Conservation (phyloP, 2,329 filamentous ascomycete genomes). For the Fusarium drepaniforme region DNA sequence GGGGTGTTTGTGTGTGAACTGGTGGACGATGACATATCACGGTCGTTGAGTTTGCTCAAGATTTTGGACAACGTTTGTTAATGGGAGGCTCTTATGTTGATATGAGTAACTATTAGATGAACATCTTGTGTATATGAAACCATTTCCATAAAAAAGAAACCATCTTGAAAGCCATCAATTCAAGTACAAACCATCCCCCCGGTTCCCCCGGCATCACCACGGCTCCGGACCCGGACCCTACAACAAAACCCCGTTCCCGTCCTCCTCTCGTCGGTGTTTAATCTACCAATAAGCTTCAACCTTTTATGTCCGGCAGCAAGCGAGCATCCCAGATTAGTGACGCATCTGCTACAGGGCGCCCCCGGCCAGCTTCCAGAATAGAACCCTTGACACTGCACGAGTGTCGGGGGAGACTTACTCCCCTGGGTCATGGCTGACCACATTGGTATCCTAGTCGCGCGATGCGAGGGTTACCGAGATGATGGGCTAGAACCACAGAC, state of each 20-base stretch:
- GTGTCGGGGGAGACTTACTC: background rate
- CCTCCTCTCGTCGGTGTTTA: slow-evolving; percentile 8
- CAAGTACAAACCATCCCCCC: background rate
- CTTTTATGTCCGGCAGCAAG: slow-evolving; percentile 15
- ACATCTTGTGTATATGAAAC: background rate
- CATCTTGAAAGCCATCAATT: background rate
- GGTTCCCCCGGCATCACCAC: background rate
- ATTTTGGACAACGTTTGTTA: background rate
- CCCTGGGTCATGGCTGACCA: background rate
- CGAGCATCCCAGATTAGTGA: slow-evolving; percentile 3
- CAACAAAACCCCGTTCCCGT: slow-evolving; percentile 19
- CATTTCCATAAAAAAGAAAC: background rate
- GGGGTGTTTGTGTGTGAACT: background rate
- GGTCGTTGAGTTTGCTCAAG: background rate
- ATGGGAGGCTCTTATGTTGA: background rate
- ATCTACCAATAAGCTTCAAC: slow-evolving; percentile 11
- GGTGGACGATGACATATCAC: background rate
- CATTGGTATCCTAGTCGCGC: background rate
- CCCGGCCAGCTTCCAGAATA: background rate
- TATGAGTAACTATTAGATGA: background rate
- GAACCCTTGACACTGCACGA: background rate
- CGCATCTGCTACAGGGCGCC: background rate
- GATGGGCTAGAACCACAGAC: background rate
- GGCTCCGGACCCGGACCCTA: slow-evolving; percentile 6
- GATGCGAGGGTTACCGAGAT: slow-evolving; percentile 10